A percentile compares a stretch with the other conserved stretches of the same genome.
Conservation (phyloP, 805 yeast genomes). For the Wickerhamiella bombiphila region DNA sequence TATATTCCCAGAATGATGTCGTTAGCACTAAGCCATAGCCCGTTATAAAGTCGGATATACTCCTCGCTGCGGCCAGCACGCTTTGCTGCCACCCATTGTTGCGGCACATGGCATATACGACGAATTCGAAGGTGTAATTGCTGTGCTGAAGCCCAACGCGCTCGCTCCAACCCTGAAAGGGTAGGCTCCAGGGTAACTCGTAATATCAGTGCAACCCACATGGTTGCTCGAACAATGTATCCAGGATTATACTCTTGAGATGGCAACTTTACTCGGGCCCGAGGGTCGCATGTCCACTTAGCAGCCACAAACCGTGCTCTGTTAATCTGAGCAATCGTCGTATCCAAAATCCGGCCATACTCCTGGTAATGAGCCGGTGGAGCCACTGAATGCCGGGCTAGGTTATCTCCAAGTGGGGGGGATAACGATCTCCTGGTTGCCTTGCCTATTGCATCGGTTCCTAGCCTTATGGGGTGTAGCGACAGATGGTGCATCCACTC, state of each 20-base stretch:
- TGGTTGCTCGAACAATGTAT: too few species aligned
- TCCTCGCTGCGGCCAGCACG: conserved; percentile 28
- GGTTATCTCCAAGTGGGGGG: too few species aligned
- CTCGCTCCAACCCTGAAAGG: too few species aligned
- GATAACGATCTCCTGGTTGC: too few species aligned
- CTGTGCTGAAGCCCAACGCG: conserved; percentile 7
- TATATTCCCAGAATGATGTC: conserved; percentile 65
- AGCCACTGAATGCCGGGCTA: conserved; percentile 17
- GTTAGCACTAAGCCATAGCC: conserved; percentile 73
- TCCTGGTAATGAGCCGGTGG: conserved; percentile 17
- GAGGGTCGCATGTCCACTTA: too few species aligned
- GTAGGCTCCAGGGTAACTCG: too few species aligned
- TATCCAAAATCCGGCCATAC: conserved; percentile 21
- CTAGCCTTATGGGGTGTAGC: conserved; percentile 53
- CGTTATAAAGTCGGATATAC: conserved; percentile 60
- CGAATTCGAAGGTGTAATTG: background rate
- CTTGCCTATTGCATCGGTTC: conserved; percentile 22
- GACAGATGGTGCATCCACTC: conserved; percentile 64
- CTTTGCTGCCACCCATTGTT: conserved; percentile 13
- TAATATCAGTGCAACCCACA: too few species aligned
- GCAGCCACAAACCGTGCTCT: background rate
- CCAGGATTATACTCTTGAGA: too few species aligned
- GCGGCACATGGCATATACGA: conserved; percentile 13
- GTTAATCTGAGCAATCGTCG: conserved; percentile 3
- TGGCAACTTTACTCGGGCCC: too few species aligned